A percentile compares a stretch with the other conserved stretches of the same genome.
phyloP scores from a whole-genome alignment of 805 yeast genomes.

The Teunomyces pallodes region DNA sequence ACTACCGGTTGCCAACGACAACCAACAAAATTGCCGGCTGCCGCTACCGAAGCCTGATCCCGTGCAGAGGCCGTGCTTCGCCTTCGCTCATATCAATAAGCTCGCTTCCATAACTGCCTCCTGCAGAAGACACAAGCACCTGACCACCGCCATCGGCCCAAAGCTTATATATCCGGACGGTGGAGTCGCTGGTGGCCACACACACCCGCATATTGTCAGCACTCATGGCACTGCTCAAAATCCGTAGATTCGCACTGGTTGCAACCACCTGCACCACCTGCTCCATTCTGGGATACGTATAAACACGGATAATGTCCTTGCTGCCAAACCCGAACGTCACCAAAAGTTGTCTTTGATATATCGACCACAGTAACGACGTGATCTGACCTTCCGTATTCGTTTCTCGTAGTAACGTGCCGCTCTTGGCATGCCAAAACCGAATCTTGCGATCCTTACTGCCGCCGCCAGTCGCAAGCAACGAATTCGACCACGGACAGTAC shows the following conservation, averaged over 20 bases:
- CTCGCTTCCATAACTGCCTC: slow-evolving; percentile 8
- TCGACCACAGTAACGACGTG: slow-evolving; percentile 79
- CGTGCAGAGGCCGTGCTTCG: slow-evolving; percentile 1
- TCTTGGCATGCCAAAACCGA: slow-evolving; percentile 79
- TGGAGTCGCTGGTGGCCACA: slow-evolving; percentile 75
- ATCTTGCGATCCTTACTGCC: slow-evolving; percentile 81
- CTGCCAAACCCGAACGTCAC: slow-evolving; percentile 84
- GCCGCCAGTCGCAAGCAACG: slow-evolving; percentile 85
- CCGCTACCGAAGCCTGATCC: neutral
- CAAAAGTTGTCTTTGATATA: slow-evolving; percentile 56
- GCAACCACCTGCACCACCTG: slow-evolving; percentile 49
- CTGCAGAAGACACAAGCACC: neutral
- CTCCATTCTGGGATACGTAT: slow-evolving; percentile 64
- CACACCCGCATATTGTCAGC: slow-evolving; percentile 64
- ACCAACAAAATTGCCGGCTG: neutral
- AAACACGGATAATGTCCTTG: slow-evolving; percentile 52
- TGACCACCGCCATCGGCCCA: slow-evolving; percentile 44
- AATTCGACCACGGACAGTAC: slow-evolving; percentile 86
- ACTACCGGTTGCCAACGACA: too few relatives aligned
- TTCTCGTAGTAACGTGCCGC: slow-evolving; percentile 68
- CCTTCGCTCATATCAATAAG: slow-evolving; percentile 12
- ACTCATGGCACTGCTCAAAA: slow-evolving; percentile 63
- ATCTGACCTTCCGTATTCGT: slow-evolving; percentile 67
- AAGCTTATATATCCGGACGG: slow-evolving; percentile 68
- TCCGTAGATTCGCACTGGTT: slow-evolving; percentile 48